Base-by-base conservation (phyloP, 495 filamentous ascomycete genomes). In the Tuber umbilicatum region DNA sequence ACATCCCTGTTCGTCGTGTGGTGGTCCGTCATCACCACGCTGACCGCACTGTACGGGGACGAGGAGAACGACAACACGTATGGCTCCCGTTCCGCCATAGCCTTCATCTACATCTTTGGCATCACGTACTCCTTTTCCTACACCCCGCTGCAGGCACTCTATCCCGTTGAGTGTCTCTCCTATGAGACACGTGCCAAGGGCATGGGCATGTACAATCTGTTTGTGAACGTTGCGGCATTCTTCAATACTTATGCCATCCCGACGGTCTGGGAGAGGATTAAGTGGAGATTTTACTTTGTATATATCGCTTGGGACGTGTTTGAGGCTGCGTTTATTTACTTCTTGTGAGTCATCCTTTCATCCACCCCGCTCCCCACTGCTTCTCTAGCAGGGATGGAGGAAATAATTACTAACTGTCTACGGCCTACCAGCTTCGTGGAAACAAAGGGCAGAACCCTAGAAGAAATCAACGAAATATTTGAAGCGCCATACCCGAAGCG, bases 121-220 rank as follows among this genome's bases (percentile, higher is more conserved):
- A 82, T 82, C 60, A 82, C 81, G 5, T 82, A 80, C 67, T 82
- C 80, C 19, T 82, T 82, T 40, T 73, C 81, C 37, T 82, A 78
- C 45, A 82, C 81, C 10, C 81, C 81, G 2, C 70, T 82, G 37
- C 90, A 92, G 79, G 88, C 88, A 47, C 85, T 92, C 74, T 93
- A 92, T 83, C 89, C 89, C 0, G 87, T 91, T 55, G 91, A 93
- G 83, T 87, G 87, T 64, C 83, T 92, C n/a, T 83, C 85, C 5
- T 90, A 86, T 75, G 87, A 90, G 75, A 87, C 86, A 43, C 87
- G 90, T 27, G 90, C 88, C 16, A 92, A 92, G 82, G 90, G 90
- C 0, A 89, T 91, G 86, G 90, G 84, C 3, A 79, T 83, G 19
- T 88, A 86, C 68, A 87, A 87, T 41, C 85, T 89, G 75, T 84